Evolutionary conservation across 257 asterid species (phyloP).

Genomic region (Osmanthus fragrans): DNA sequence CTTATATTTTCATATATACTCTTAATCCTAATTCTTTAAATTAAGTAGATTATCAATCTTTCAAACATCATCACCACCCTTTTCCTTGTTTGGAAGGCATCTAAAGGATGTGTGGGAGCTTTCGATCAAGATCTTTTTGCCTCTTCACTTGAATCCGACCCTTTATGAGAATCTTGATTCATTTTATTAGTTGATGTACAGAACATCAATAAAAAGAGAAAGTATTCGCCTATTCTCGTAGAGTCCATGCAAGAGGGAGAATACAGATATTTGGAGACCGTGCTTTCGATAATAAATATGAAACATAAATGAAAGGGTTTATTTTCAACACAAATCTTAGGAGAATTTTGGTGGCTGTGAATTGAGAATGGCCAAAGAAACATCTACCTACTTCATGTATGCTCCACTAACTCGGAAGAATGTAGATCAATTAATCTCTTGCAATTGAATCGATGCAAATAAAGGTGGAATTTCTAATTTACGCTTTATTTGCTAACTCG

Average conservation of each 20-base stretch:
- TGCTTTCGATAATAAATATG: too few species aligned
- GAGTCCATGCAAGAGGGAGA: background rate
- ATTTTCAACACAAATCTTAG: background rate
- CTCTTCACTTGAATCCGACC: background rate
- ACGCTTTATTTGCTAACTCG: background rate
- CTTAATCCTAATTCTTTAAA: conserved; percentile 24
- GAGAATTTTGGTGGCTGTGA: too few species aligned
- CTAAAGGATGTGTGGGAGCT: background rate
- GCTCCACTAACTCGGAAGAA: too few species aligned
- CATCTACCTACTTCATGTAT: too few species aligned
- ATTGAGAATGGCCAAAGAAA: too few species aligned
- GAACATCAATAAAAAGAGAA: background rate
- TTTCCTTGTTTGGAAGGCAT: background rate
- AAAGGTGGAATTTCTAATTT: too few species aligned
- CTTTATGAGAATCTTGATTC: background rate
- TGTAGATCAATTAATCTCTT: too few species aligned
- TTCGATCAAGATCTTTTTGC: background rate
- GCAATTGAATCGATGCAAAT: too few species aligned
- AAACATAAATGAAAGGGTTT: background rate
- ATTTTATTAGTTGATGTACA: background rate
- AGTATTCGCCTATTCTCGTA: background rate
- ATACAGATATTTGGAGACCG: background rate
- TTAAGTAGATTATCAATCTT: background rate
- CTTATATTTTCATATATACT: conserved; percentile 2
- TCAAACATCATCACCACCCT: background rate